Base-by-base conservation (phyloP, 257 asterid genomes). In the Solanum sitiens region DNA sequence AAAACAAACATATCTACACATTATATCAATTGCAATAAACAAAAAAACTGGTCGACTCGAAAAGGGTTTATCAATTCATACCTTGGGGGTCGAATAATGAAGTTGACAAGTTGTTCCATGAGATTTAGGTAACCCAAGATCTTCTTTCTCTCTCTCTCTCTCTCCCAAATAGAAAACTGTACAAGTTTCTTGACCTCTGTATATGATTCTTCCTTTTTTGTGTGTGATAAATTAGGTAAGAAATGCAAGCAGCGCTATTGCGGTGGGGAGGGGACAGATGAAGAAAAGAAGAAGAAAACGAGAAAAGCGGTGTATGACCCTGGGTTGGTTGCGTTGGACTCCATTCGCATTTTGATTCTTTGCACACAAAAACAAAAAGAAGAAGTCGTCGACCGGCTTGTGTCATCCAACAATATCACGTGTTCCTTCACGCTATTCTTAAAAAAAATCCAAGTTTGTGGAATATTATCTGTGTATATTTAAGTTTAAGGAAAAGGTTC, bases 1-100 rank as follows among this genome's bases (percentile, higher is more conserved):
- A 79, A 75, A 65, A 18, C 65, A 56, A 56, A 56, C n/a, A 56
- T 56, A 18, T 56, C 25, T 53, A 9, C 56, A 32, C 0, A 23
- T 15, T 13, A 21, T 74, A 68, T 39, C 32, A 47, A 25, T 87
- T 30, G 21, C 3, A 82, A 4, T 25, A 5, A 11, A 63, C 23
- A 59, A 75, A 56, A 56, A 73, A 63, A 84, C 72, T 7, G 30
- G 45, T 32, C 2, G 63, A 61, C 20, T 25, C 35, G 86, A 53
- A 83, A 39, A 59, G 89, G 84, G 83, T 86, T 88, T 75, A 68
- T 15, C 42, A 30, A 80, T 27, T 47, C 27, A 87, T 75, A 95
- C 99, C 99, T 96, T 91, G 99, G 99, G 18, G 99, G 99, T 72
- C 99, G 90, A 91, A 97, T 96, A 86, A 97, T 96, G 93, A 97